Conservation (phyloP, 306 rosid genomes). For the Castanea mollissima region DNA sequence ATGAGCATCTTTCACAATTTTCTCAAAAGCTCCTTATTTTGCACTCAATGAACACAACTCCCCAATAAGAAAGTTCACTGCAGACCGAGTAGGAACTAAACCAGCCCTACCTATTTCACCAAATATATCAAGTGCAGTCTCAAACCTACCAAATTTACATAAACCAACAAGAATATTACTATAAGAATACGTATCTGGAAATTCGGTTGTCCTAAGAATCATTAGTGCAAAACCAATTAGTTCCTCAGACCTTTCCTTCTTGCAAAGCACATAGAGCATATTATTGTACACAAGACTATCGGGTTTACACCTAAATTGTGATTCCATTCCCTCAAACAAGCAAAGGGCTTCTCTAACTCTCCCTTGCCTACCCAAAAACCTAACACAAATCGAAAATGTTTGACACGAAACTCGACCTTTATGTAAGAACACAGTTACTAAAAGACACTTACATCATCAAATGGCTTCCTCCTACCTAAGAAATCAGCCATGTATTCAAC, state of each 20-base stretch:
- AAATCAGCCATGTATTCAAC: constrained; percentile 72
- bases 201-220: constrained; percentile 43
- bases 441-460: constrained; percentile 66
- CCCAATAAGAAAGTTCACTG: constrained; percentile 53
- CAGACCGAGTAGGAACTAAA: constrained; percentile 64
- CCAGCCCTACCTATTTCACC: constrained; percentile 44
- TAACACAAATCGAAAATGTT: constrained; percentile 55
- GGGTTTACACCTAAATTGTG: constrained; percentile 51
- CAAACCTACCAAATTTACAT: constrained; percentile 56
- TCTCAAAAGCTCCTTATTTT: constrained; percentile 57
- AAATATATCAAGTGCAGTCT: constrained; percentile 54
- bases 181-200: constrained; percentile 63
- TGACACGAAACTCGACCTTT: constrained; percentile 43
- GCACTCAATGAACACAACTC: constrained; percentile 57
- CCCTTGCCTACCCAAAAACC: constrained; percentile 72
- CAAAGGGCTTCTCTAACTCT: constrained; percentile 56
- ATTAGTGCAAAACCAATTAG: constrained; percentile 49
- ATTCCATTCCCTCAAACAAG: constrained; percentile 60
- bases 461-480: constrained; percentile 64
- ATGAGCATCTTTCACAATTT: constrained; percentile 40
- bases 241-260: constrained; percentile 55
- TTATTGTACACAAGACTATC: constrained; percentile 66
- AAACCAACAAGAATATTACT: constrained; percentile 69
- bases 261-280: constrained; percentile 69
- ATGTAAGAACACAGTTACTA: constrained; percentile 41